Base-by-base conservation (phyloP, 345 rosid genomes). In the Eucalyptus sp. region DNA sequence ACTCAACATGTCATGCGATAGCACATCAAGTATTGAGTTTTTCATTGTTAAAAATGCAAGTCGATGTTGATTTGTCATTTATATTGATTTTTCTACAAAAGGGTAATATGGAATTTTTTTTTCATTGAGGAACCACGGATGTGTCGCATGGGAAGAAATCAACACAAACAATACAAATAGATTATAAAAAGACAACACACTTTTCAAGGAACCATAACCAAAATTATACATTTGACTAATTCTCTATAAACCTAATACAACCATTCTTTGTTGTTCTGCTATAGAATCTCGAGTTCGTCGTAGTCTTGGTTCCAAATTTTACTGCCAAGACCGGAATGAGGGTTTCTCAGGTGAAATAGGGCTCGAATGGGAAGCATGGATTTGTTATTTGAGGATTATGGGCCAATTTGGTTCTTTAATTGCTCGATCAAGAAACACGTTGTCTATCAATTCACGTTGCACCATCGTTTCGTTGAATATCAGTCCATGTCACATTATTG, bases 31-130 rank as follows among this genome's bases (percentile, higher is more conserved):
- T 16, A 68, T 68, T 33, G 7, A 9, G 46, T 3, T 37, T 37
- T 20, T 8, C 14, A 37, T 1, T 4, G 8, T 37, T 37, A 10
- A 71, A 37, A 18, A 18, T 37, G 7, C 0, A 37, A 0, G 10
- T 9, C 43, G 20, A 33, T 17, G 44, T 10, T 16, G 4, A 68
- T 71, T 71, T 71, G 44, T 37, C 81, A 20, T 37, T 18, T 33
- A 17, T 68, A 20, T 68, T 17, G 22, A 31, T 10, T 3, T 68
- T 68, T 5, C 6, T 16, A 71, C 14, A 18, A 1, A 33, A 37
- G 10, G 8, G 14, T 7, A 6, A 33, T 10, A 64, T 56, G 12
- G 2, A 64, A 0, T 52, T 52, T 52, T 3, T 7, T 7, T 64
- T 17, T 33, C 27, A 71, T 5, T 33, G 46, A 37, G 81, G 11